Evolutionary conservation across 305 asterid genomes (phyloP).

Genomic region (Solanum hybrid): DNA sequence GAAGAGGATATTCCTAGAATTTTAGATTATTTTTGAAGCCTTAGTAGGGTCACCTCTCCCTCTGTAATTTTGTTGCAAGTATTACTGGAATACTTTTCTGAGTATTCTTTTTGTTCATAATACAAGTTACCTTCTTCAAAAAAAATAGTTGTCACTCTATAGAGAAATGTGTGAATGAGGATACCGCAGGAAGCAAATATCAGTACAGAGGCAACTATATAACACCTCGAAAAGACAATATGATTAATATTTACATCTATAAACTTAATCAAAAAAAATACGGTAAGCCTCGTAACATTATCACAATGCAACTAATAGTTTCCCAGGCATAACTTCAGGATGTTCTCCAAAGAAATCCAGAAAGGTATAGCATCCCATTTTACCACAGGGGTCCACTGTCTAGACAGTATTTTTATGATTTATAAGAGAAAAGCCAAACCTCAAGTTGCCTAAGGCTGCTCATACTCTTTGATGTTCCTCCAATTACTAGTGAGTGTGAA

Average conservation of each 20-base stretch:
- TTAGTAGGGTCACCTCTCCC: background rate
- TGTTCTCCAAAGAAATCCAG: background rate
- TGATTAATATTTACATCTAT: background rate
- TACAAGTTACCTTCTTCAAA: background rate
- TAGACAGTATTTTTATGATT: background rate
- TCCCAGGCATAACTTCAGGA: background rate
- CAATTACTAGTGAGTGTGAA: conserved; percentile 49
- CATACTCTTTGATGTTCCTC: conserved; percentile 80
- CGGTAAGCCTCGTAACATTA: background rate
- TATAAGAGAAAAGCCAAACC: conserved; percentile 33
- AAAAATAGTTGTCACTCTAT: background rate
- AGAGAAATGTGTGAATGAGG: background rate
- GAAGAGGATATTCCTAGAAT: background rate
- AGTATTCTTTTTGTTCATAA: background rate
- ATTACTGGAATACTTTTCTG: background rate
- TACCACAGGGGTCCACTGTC: background rate
- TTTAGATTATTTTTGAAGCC: background rate
- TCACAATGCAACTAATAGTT: background rate
- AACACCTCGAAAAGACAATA: background rate
- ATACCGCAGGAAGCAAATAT: background rate
- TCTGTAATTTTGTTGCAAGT: background rate
- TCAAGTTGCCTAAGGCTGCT: conserved; percentile 97
- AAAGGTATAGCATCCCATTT: background rate
- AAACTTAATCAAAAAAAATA: background rate
- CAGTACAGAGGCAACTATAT: background rate